These are phyloP conservation scores for Thalassiosira livingstoniorum DNA, from an alignment of 352 stramenopile species.

Conservation along the genomic window DNA sequence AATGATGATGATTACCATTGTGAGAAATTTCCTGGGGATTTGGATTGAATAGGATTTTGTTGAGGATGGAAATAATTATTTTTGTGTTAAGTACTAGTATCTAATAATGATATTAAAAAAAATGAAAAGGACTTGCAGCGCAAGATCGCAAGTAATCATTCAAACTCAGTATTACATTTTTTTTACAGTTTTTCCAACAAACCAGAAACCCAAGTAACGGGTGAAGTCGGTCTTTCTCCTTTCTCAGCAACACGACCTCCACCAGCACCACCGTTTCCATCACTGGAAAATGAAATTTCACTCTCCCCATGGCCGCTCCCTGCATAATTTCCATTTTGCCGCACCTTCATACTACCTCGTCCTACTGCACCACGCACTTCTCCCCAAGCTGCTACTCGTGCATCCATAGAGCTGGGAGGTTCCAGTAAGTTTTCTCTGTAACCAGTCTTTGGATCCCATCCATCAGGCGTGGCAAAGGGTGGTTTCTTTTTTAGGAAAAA, in stretches of 20 bases:
- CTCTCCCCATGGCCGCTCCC: constrained; percentile 18
- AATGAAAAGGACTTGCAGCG: too few relatives aligned
- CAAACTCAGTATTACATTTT: too few relatives aligned
- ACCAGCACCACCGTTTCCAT: constrained; percentile 14
- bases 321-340: not conserved
- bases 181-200: constrained; percentile 26
- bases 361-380: constrained; percentile 38
- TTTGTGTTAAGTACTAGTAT: too few relatives aligned
- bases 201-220: constrained; percentile 30
- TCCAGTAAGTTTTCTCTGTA: constrained; percentile 48
- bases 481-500: constrained; percentile 65
- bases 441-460: constrained; percentile 53
- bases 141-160: too few relatives aligned
- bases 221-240: constrained; percentile 1
- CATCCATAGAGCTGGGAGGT: constrained; percentile 48
- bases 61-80: too few relatives aligned
- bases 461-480: constrained; percentile 44
- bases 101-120: too few relatives aligned
- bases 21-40: too few relatives aligned
- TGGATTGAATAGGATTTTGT: too few relatives aligned
- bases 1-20: too few relatives aligned
- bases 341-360: constrained; percentile 3
- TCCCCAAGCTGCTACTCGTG: constrained; percentile 29
- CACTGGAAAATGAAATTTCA: constrained; percentile 28
- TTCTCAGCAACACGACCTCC: not conserved